Percentiles rank a stretch among this genome's conserved stretches.
Conservation (phyloP, 208 protist genomes). For the Acanthamoeba pearcei region DNA sequence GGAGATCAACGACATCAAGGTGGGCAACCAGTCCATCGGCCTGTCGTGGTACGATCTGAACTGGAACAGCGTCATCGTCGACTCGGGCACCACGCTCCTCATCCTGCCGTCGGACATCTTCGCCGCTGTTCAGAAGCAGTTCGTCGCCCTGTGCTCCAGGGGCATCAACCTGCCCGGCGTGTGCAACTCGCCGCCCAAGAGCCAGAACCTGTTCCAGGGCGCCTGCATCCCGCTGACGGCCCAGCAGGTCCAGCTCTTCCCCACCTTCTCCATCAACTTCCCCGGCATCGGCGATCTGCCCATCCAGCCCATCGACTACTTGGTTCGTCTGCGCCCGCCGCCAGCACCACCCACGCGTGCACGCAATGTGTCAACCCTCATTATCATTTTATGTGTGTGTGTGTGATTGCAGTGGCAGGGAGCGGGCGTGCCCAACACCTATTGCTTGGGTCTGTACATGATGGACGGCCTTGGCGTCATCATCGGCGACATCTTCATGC, state of each 20-base stretch:
- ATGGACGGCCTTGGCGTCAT: not conserved
- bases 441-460: not conserved
- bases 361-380: not conserved
- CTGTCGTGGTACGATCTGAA: slow-evolving; percentile 30
- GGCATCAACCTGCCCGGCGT: slow-evolving; percentile 10
- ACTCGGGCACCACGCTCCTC: slow-evolving; percentile 41
- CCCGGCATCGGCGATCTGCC: slow-evolving; percentile 36
- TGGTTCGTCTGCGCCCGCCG: not conserved
- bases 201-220: slow-evolving; percentile 27
- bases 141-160: slow-evolving; percentile 23
- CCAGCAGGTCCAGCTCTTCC: slow-evolving; percentile 6
- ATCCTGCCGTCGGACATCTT: slow-evolving; percentile 34
- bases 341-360: not conserved
- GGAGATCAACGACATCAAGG: slow-evolving; percentile 53
- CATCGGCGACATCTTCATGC: slow-evolving; percentile 57
- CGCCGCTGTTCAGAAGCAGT: not conserved
- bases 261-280: slow-evolving; percentile 28
- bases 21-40: slow-evolving; percentile 33
- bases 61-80: slow-evolving; percentile 55
- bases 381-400: not conserved
- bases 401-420: not conserved
- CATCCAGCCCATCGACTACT: slow-evolving; percentile 49
- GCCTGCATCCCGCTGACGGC: not conserved
- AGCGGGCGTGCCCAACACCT: not conserved
- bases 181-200: not conserved